phyloP scores from a whole-genome alignment of 371 early-diverging fungal genomes.

The Mucor circinelloides region DNA sequence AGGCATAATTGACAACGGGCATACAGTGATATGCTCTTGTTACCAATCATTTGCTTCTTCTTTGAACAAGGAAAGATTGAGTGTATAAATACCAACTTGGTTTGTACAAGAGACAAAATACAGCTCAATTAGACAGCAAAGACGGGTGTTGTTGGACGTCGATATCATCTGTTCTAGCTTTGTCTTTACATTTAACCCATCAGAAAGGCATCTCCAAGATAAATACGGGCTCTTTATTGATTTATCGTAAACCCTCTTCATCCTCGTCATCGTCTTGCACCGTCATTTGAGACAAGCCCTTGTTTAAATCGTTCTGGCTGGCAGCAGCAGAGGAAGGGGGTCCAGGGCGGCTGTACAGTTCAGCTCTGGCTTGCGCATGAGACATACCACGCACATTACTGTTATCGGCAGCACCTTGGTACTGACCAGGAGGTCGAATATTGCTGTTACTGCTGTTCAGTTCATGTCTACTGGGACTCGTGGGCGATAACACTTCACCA shows the following conservation, averaged over 20 bases:
- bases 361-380: conserved; percentile 31
- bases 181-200: no score
- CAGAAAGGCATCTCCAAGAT: no score
- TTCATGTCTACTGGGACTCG: conserved; percentile 11
- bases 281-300: conserved; percentile 12
- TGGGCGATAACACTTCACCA: conserved; percentile 42
- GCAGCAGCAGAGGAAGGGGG: background rate
- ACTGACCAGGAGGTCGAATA: conserved; percentile 5
- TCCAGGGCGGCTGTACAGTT: conserved; percentile 20
- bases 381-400: conserved; percentile 27
- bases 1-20: background rate
- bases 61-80: no score
- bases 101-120: no score
- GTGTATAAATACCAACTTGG: no score
- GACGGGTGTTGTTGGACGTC: no score
- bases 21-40: no score
- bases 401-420: conserved; percentile 6
- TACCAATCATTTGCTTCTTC: no score
- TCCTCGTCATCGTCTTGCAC: conserved; percentile 6
- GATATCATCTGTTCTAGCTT: no score
- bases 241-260: conserved; percentile 17
- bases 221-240: no score
- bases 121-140: no score
- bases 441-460: background rate
- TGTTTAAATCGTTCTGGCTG: background rate